phyloP scores from a whole-genome alignment of 148 eudicot genomes.

The Vaccinium vitisidaea region DNA sequence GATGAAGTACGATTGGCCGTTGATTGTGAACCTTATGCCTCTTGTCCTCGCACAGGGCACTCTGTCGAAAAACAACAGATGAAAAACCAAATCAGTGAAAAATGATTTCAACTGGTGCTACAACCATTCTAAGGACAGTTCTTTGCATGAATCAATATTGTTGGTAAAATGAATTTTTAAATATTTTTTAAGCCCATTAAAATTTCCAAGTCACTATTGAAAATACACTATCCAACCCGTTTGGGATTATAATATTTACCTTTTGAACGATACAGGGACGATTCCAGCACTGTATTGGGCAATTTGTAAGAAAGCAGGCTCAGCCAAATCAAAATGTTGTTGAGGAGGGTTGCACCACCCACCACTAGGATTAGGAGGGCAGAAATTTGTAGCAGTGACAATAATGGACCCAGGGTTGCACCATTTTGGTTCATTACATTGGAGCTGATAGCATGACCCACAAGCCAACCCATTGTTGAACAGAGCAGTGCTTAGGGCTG shows the following conservation, averaged over 20 bases:
- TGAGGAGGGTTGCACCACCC: conserved; percentile 60
- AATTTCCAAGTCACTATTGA: not conserved
- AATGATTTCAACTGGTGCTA: conserved; percentile 44
- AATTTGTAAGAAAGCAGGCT: conserved; percentile 45
- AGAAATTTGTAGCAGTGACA: conserved; percentile 52
- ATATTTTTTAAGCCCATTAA: not conserved
- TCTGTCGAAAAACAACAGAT: conserved; percentile 7
- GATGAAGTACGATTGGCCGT: conserved; percentile 43
- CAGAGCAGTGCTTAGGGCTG: conserved; percentile 78
- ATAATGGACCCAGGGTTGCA: conserved; percentile 34
- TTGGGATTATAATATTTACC: not conserved
- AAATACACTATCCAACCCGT: too few relatives aligned
- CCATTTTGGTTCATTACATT: conserved; percentile 35
- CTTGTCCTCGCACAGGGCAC: conserved; percentile 37
- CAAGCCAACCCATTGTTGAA: conserved; percentile 68
- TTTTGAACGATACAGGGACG: not conserved
- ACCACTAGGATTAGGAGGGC: conserved; percentile 44
- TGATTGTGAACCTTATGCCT: conserved; percentile 37
- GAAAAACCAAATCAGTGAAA: conserved; percentile 16
- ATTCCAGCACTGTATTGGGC: conserved; percentile 46
- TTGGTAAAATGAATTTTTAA: not conserved
- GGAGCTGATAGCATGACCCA: conserved; percentile 40
- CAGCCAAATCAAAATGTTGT: conserved; percentile 45
- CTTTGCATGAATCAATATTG: not conserved
- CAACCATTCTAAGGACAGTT: not conserved